Base-by-base conservation (phyloP, 306 rosid genomes). In the Rubus parviflorus region DNA sequence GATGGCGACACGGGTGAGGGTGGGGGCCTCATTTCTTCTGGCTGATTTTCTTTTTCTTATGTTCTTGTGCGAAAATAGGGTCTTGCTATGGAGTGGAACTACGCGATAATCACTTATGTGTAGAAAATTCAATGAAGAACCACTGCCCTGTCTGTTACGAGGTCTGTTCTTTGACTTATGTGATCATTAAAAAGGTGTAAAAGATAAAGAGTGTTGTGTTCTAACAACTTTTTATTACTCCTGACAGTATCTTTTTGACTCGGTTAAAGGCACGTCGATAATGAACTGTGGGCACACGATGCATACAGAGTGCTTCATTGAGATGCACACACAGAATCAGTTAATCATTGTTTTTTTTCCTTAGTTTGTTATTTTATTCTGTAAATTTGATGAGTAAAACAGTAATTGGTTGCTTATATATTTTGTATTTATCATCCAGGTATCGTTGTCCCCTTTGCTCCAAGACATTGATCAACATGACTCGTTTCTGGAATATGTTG, bases 261-360 rank as follows among this genome's bases (percentile, higher is more conserved):
- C 95, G 61, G 77, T 81, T 46, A 78, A 88, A 85, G 72, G 76
- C 75, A 78, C 89, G 63, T 19, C 42, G 25, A 80, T 92, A 64
- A 81, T 92, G 87, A 63, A 25, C n/a, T 90, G 97, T 54, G 97
- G 95, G 65, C 97, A 92, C 87, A 83, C 97, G 22, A 90, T 90
- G 87, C 97, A 92, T 83, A 12, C 6, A 3, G 91, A 88, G 12
- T 92, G 97, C 83, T 88, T 40, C 45, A n/a, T 3, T 2, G 84
- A 81, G 65, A 92, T 89, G 97, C 68, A 42, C 41, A 8, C 40
- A 1, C 89, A 82, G 75, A 77, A 83, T 68, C 91, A 88, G 97
- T 89, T 80, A 81, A 75, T 42, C 69, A 72, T 61, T 35, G n/a
- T 35, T 68, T 65, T 72, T 65, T 14, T 65, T 68, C 61, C 56